Base-by-base conservation (phyloP, 73 alveolate species). In the Paramecium pentaurelia region DNA sequence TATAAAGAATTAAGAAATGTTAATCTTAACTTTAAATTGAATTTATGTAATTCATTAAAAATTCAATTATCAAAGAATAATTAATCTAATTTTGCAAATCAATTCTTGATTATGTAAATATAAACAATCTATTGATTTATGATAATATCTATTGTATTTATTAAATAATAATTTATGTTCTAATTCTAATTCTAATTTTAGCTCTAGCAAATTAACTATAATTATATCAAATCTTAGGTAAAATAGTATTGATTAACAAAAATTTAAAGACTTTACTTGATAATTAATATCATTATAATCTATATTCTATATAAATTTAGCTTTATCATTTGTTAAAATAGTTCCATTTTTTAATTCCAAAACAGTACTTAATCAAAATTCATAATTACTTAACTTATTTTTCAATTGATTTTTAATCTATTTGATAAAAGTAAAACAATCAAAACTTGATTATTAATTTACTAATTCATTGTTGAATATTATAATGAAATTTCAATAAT, bases 21-120 rank as follows among this genome's bases (percentile, higher is more conserved):
- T 36, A 80, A 80, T 40, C 44, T n/a, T 45, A 77, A 77, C 14
- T 77, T 8, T 40, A 77, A n/a, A 77, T 42, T 77, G 91, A 80
- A 80, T 45, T 80, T 20, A 80, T 8, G 7, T 27, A 80, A 27
- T 80, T 80, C 47, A 30, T 80, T 11, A 28, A 45, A 36, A 80
- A 14, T 16, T 14, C 91, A 5, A 22, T 22, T 22, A 22, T 22
- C 25, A 22, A 22, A 22, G 25, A 22, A 22, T 22, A 22, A 22
- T 0, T 22, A 22, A 22, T 22, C 25, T 22, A 22, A 22, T 22
- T 0, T 20, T 47, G 16, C 58, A 34, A 1, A 2, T 54, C 16
- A 77, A 20, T 20, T 25, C 51, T 20, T 77, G 75, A 75, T 14
- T 22, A 37, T 77, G 9, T 20, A 9, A 42, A 8, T 44, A 2